Conservation (phyloP, 2,329 filamentous ascomycete species). For the Ascochyta lentis region DNA sequence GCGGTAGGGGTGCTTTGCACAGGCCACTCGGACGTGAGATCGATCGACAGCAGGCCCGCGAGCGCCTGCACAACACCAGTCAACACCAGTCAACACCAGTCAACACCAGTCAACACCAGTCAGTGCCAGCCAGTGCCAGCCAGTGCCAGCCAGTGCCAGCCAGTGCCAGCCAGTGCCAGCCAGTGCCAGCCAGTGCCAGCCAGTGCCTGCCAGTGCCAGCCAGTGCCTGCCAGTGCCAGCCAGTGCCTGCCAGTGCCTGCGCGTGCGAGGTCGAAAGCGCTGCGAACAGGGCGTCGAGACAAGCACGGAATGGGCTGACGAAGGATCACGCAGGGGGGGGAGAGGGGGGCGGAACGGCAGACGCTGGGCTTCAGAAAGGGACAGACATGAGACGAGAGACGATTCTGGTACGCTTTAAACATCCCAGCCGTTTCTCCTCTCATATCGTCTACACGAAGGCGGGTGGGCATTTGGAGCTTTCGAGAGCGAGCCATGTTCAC, state of each 20-base stretch:
- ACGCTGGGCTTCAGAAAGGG: constrained; percentile 28
- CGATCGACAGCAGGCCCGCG: constrained; percentile 36
- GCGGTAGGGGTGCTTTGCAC: constrained; percentile 25
- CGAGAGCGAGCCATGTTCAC: constrained; percentile 17
- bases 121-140: no score
- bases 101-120: no score
- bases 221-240: no score
- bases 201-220: no score
- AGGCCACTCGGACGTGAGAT: constrained; percentile 32
- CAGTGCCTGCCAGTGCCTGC: no score
- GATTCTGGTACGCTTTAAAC: constrained; percentile 34
- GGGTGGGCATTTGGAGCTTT: constrained; percentile 14
- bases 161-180: no score
- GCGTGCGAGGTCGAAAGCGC: not conserved
- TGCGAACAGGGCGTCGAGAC: constrained; percentile 28
- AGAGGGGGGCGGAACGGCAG: constrained; percentile 28
- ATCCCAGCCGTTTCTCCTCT: constrained; percentile 29
- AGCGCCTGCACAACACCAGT: constrained; percentile 24
- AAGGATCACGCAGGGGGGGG: constrained; percentile 32
- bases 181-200: no score
- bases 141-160: no score
- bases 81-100: no score
- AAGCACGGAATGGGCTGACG: constrained; percentile 31
- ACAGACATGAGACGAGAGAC: constrained; percentile 40
- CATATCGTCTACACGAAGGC: constrained; percentile 31